Conservation (phyloP, 73 alveolate genomes). For the Paramecium biaurelia region DNA sequence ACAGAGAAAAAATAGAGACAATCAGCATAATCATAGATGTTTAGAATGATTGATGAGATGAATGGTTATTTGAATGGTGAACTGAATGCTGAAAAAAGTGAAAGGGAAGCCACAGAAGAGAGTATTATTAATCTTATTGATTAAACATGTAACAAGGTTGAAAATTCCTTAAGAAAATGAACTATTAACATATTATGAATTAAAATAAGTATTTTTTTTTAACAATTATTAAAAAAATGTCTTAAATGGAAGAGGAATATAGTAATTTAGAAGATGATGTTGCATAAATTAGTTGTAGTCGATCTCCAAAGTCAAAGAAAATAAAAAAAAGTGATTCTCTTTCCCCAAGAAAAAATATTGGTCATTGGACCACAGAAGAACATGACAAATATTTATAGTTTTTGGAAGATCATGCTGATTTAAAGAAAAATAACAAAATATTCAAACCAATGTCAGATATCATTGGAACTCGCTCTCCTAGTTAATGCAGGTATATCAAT, state of each 20-base stretch:
- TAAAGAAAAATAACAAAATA: slow-evolving; percentile 7
- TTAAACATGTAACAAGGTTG: slow-evolving; percentile 80
- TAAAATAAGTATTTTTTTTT: not conserved
- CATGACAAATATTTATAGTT: slow-evolving; percentile 25
- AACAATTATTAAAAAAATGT: not conserved
- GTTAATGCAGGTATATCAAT: slow-evolving; percentile 30
- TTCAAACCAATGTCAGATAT: slow-evolving; percentile 44
- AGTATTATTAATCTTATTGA: slow-evolving; percentile 73
- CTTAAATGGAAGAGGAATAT: not conserved
- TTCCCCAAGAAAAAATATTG: slow-evolving; percentile 21
- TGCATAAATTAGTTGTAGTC: not conserved
- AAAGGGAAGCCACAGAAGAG: slow-evolving; percentile 76
- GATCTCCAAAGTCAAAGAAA: not conserved
- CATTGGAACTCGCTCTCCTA: slow-evolving; percentile 48
- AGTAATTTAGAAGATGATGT: not conserved
- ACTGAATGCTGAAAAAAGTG: slow-evolving; percentile 62
- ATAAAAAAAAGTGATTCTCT: not conserved
- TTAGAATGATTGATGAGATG: slow-evolving; percentile 77
- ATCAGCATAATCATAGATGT: slow-evolving; percentile 66
- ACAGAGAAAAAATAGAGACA: slow-evolving; percentile 74
- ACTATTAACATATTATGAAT: not conserved
- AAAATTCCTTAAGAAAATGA: slow-evolving; percentile 66
- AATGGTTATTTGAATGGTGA: slow-evolving; percentile 69
- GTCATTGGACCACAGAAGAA: slow-evolving; percentile 46
- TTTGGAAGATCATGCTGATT: slow-evolving; percentile 18